Conservation (phyloP, 257 asterid species). For the Solanum etuberosum region DNA sequence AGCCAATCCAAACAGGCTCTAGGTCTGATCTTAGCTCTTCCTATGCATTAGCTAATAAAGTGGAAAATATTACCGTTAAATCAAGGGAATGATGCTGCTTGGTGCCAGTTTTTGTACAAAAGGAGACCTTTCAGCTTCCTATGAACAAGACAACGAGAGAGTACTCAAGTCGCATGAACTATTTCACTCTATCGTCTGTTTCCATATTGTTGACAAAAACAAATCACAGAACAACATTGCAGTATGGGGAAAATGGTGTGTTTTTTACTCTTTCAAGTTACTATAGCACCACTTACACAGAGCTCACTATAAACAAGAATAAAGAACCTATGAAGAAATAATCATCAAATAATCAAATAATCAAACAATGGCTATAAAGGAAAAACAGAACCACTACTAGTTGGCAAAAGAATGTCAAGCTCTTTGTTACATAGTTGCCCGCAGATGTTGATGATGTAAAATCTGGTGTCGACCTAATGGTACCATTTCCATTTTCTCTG, state of each 20-base stretch:
- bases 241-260: not conserved
- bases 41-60: not conserved
- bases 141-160: not conserved
- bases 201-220: not conserved
- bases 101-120: not conserved
- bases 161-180: not conserved
- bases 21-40: not conserved
- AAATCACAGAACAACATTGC: not conserved
- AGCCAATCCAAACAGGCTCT: not conserved
- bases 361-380: slow-evolving; percentile 19
- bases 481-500: slow-evolving; percentile 11
- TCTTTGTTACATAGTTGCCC: slow-evolving; percentile 24
- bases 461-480: slow-evolving; percentile 4
- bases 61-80: not conserved
- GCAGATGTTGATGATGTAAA: slow-evolving; percentile 14
- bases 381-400: slow-evolving; percentile 25
- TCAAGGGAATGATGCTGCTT: not conserved
- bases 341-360: slow-evolving; percentile 25
- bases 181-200: not conserved
- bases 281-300: not conserved
- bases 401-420: slow-evolving; percentile 10
- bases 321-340: slow-evolving; percentile 29
- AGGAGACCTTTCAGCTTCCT: not conserved
- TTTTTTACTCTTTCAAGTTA: not conserved
- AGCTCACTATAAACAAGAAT: not conserved